Base-by-base conservation (phyloP, 2,329 filamentous ascomycete genomes). In the Alternaria angustiovoidea region DNA sequence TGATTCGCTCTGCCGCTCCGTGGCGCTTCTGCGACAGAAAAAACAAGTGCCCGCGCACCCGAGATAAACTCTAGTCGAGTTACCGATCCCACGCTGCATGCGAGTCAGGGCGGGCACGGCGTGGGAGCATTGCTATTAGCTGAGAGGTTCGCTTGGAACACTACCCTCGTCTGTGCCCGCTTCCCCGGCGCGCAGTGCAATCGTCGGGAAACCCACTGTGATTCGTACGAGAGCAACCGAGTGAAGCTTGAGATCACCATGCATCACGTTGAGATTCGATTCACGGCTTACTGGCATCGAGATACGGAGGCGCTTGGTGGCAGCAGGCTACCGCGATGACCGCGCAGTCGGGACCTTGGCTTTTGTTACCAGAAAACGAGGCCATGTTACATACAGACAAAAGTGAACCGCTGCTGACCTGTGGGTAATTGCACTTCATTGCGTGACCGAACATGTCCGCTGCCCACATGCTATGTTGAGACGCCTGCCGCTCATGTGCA, bases 391-490 rank as follows among this genome's bases (percentile, higher is more conserved):
- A 73, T 76, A 70, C 64, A 69, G 54, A 56, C 46, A 38, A 56
- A 38, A n/a, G 44, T 36, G 38, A 62, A 61, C 61, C 59, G 64
- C 67, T 63, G 65, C 66, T 70, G 65, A 66, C 68, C 64, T 65
- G 52, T 57, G 47, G 34, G 52, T 57, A 57, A 65, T 57, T 64
- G 58, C 63, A 61, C 63, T 57, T 61, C 63, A 57, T 43, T 66
- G 66, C 68, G 51, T 67, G 66, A 70, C 75, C 75, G 74, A 77
- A 71, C 72, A 75, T 68, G 55, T 77, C 75, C 74, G 72, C 73
- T 64, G 59, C 66, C 52, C 51, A 61, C 62, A 57, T 62, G 57
- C 65, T 43, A 51, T 69, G 64, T 69, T 70, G 73, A 70, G 69
- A 69, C 73, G 68, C 68, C 55, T 64, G 54, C 64, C 55, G 59